Evolutionary conservation across 164 flowering plant genomes (phyloP).

Genomic region (Berberis thunbergii): DNA sequence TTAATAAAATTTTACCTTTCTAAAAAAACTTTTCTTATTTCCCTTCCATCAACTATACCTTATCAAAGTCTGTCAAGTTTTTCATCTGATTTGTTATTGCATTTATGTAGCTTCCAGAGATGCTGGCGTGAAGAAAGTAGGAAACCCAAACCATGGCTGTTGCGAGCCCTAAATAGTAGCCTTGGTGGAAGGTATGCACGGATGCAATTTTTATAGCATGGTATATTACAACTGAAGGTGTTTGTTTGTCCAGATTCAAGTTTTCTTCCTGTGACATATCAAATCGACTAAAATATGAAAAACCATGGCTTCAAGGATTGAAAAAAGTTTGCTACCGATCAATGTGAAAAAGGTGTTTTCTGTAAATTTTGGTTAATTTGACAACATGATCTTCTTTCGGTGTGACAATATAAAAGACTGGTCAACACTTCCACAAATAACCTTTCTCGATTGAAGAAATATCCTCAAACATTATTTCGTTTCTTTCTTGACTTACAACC

Average conservation of each 20-base stretch:
- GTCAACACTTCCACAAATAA: too few species aligned
- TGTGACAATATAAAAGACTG: too few species aligned
- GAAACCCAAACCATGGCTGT: slow-evolving; percentile 82
- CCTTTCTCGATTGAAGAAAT: too few species aligned
- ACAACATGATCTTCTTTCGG: too few species aligned
- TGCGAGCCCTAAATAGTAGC: slow-evolving; percentile 73
- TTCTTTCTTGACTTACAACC: too few species aligned
- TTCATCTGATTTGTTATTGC: not conserved
- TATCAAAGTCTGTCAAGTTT: not conserved
- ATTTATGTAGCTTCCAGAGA: slow-evolving; percentile 58
- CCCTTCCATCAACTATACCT: slow-evolving; percentile 1
- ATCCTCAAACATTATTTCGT: too few species aligned
- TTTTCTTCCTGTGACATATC: not conserved
- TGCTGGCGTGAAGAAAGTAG: slow-evolving; percentile 75
- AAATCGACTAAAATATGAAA: not conserved
- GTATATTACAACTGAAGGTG: not conserved
- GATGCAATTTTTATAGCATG: not conserved
- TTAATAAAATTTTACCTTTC: too few species aligned
- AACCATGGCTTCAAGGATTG: not conserved
- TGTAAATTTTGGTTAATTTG: too few species aligned
- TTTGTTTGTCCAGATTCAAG: not conserved
- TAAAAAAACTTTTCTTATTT: slow-evolving; percentile 4
- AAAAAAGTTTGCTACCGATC: not conserved
- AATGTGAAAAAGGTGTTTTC: not conserved
- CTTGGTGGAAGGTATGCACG: slow-evolving; percentile 74